These are phyloP conservation scores for Diaporthe sp. DNA, from an alignment of 2,329 filamentous ascomycete genomes.

Conservation along the genomic window DNA sequence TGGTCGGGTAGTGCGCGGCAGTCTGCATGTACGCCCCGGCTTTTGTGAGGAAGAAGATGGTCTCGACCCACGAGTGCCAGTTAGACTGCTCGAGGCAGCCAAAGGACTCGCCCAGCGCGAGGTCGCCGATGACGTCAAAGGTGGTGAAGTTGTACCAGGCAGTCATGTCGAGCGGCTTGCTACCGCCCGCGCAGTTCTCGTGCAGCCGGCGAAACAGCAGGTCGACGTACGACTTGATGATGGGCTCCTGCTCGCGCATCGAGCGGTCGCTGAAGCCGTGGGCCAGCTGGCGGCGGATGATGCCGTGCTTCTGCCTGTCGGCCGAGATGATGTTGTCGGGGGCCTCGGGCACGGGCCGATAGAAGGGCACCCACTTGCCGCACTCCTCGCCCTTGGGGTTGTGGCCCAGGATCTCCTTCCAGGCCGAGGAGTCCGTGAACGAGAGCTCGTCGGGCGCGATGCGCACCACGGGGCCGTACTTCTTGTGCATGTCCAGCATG, in stretches of 20 bases:
- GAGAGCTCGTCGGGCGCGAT: slow-evolving; percentile 58
- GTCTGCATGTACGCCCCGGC: not conserved
- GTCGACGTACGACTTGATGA: slow-evolving; percentile 38
- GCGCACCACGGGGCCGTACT: slow-evolving; percentile 59
- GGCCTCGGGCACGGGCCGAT: not conserved
- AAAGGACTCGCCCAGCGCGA: slow-evolving; percentile 39
- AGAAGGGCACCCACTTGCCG: slow-evolving; percentile 25
- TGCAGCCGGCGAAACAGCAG: slow-evolving; percentile 29
- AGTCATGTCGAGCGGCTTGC: slow-evolving; percentile 17
- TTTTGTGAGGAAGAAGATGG: slow-evolving; percentile 37
- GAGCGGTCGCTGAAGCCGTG: slow-evolving; percentile 36
- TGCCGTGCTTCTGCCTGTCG: slow-evolving; percentile 36
- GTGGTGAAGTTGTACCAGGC: slow-evolving; percentile 40
- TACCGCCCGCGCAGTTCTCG: slow-evolving; percentile 23
- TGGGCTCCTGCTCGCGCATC: slow-evolving; percentile 38
- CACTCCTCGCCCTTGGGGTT: slow-evolving; percentile 25
- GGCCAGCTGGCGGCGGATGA: slow-evolving; percentile 33
- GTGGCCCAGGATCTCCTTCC: slow-evolving; percentile 52
- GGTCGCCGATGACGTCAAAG: slow-evolving; percentile 38
- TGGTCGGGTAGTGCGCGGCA: slow-evolving; percentile 13
- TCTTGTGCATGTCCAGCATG: slow-evolving; percentile 48
- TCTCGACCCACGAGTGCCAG: slow-evolving; percentile 40
- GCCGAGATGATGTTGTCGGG: slow-evolving; percentile 34
- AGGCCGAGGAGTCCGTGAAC: slow-evolving; percentile 53
- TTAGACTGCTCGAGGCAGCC: slow-evolving; percentile 34